phyloP scores from a whole-genome alignment of 164 flowering plant genomes.

The Macadamia tetraphylla region DNA sequence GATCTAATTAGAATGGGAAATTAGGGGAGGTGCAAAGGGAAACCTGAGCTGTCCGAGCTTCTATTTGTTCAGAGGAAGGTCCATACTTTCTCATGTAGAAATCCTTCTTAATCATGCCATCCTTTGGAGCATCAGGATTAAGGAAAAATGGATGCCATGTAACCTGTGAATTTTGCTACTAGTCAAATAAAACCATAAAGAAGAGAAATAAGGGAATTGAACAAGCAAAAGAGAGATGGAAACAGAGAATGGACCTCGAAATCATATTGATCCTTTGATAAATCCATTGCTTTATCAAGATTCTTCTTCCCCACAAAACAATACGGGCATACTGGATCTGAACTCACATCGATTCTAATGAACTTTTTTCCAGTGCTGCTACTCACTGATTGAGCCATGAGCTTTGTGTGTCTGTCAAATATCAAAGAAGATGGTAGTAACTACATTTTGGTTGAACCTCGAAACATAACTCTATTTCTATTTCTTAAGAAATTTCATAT shows the following conservation, averaged over 20 bases:
- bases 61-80: conserved; percentile 38
- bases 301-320: conserved; percentile 91
- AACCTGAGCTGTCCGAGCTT: conserved; percentile 75
- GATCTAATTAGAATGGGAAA: not conserved
- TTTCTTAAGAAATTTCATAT: too few relatives aligned
- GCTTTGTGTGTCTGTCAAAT: conserved; percentile 21
- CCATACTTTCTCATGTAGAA: conserved; percentile 65
- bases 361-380: conserved; percentile 48
- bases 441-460: too few relatives aligned
- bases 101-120: conserved; percentile 62
- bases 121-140: conserved; percentile 73
- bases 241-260: conserved; percentile 53
- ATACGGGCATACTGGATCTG: conserved; percentile 96
- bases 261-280: conserved; percentile 55
- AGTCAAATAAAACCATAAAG: not conserved
- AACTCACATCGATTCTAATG: conserved; percentile 62
- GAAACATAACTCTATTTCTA: too few relatives aligned
- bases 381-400: conserved; percentile 46
- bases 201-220: not conserved
- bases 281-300: conserved; percentile 77
- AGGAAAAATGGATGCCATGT: conserved; percentile 85
- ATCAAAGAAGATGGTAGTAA: not conserved
- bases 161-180: conserved; percentile 37
- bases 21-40: conserved; percentile 5
- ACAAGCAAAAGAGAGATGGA: not conserved